Percentiles rank a stretch among this genome's conserved stretches.
Conservation (phyloP, 306 rosid species). For the Cyamopsis tetragonoloba region DNA sequence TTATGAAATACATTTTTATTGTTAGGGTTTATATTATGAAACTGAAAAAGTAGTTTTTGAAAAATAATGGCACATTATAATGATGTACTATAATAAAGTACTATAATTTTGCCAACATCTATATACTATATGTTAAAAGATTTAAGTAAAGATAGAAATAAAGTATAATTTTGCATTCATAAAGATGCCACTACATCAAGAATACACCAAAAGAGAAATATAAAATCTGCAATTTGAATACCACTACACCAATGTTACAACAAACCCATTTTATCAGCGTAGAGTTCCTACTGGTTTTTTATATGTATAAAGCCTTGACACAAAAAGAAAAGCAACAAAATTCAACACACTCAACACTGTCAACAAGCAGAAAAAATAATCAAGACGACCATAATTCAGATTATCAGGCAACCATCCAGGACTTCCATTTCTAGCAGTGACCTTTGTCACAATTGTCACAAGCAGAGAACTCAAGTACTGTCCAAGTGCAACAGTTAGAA, state of each 20-base stretch:
- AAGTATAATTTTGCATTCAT: too few relatives aligned
- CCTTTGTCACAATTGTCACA: slow-evolving; percentile 48
- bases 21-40: too few relatives aligned
- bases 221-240: neutral
- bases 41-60: too few relatives aligned
- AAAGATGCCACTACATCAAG: too few relatives aligned
- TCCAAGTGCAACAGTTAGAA: slow-evolving; percentile 64
- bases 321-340: slow-evolving; percentile 42
- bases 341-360: slow-evolving; percentile 54
- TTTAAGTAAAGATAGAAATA: too few relatives aligned
- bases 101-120: too few relatives aligned
- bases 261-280: neutral
- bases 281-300: slow-evolving; percentile 37
- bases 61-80: too few relatives aligned
- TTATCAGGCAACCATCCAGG: slow-evolving; percentile 78
- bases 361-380: slow-evolving; percentile 67
- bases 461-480: slow-evolving; percentile 73
- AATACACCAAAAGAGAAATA: neutral
- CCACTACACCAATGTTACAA: neutral
- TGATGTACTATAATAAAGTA: too few relatives aligned
- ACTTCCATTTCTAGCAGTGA: slow-evolving; percentile 45
- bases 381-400: slow-evolving; percentile 64
- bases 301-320: slow-evolving; percentile 49
- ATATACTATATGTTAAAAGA: too few relatives aligned
- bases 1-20: too few relatives aligned